These are phyloP conservation scores for Myxozyma geophila DNA, from an alignment of 805 yeast species.

Conservation along the genomic window DNA sequence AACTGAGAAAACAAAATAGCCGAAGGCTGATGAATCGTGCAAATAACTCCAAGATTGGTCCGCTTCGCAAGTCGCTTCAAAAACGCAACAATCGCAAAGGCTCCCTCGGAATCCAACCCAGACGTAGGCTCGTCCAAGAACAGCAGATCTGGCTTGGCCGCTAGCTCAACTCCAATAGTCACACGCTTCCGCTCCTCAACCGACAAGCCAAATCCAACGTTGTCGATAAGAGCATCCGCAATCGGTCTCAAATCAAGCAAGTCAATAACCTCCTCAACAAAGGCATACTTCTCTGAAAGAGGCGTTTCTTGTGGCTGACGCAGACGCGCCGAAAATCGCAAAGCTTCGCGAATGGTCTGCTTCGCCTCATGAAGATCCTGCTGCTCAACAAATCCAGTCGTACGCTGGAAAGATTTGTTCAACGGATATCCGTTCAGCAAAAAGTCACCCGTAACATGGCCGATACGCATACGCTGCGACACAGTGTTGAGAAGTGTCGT, in stretches of 20 bases:
- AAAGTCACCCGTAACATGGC: slow-evolving; percentile 71
- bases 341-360: slow-evolving; percentile 73
- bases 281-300: slow-evolving; percentile 60
- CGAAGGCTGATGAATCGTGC: slow-evolving; percentile 87
- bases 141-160: slow-evolving; percentile 64
- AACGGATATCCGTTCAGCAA: slow-evolving; percentile 66
- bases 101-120: slow-evolving; percentile 70
- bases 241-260: slow-evolving; percentile 66
- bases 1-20: slow-evolving; percentile 77
- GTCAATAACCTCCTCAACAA: slow-evolving; percentile 67
- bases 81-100: slow-evolving; percentile 67
- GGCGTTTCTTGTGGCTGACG: slow-evolving; percentile 64
- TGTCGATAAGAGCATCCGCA: slow-evolving; percentile 76
- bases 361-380: slow-evolving; percentile 71
- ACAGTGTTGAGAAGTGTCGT: slow-evolving; percentile 73
- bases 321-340: slow-evolving; percentile 66
- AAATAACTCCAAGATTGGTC: slow-evolving; percentile 63
- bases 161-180: slow-evolving; percentile 69
- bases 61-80: slow-evolving; percentile 62
- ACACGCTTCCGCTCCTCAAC: slow-evolving; percentile 67
- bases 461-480: slow-evolving; percentile 71
- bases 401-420: slow-evolving; percentile 65
- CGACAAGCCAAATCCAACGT: slow-evolving; percentile 69
- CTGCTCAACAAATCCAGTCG: slow-evolving; percentile 76
- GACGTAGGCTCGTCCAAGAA: slow-evolving; percentile 73